Conservation (phyloP, 768 basidiomycete genomes). For the Leucocoprinus leucothites region DNA sequence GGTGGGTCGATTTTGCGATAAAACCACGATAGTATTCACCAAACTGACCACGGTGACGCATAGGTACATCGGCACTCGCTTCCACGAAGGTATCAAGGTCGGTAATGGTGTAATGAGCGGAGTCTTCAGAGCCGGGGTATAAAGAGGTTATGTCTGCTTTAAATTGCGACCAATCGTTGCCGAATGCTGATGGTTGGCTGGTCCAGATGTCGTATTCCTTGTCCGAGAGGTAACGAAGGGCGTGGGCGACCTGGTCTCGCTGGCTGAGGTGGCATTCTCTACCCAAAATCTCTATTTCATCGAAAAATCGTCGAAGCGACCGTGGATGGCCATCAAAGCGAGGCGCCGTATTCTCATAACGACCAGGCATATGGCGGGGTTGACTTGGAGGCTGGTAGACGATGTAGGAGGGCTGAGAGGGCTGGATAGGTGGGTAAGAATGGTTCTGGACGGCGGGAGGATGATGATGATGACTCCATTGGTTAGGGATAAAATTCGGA, state of each 20-base stretch:
- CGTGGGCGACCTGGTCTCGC: not conserved
- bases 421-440: too few relatives aligned
- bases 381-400: too few relatives aligned
- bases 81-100: constrained; percentile 6
- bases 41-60: not conserved
- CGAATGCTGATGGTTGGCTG: not conserved
- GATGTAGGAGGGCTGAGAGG: too few relatives aligned
- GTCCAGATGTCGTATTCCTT: not conserved
- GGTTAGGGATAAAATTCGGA: too few relatives aligned
- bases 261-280: not conserved
- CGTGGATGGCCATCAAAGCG: not conserved
- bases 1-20: not conserved
- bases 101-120: not conserved
- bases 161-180: not conserved
- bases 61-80: not conserved
- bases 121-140: constrained; percentile 4
- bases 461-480: too few relatives aligned
- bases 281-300: not conserved
- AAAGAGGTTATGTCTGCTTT: not conserved
- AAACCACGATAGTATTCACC: constrained; percentile 12
- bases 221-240: not conserved
- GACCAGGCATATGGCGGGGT: too few relatives aligned
- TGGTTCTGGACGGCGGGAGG: too few relatives aligned
- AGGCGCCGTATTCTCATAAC: not conserved
- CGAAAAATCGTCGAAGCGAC: not conserved